Percentiles rank a stretch among this genome's conserved stretches.
Evolutionary conservation across 306 rosid genomes (phyloP).

Genomic region (Elaeagnus macrophylla): DNA sequence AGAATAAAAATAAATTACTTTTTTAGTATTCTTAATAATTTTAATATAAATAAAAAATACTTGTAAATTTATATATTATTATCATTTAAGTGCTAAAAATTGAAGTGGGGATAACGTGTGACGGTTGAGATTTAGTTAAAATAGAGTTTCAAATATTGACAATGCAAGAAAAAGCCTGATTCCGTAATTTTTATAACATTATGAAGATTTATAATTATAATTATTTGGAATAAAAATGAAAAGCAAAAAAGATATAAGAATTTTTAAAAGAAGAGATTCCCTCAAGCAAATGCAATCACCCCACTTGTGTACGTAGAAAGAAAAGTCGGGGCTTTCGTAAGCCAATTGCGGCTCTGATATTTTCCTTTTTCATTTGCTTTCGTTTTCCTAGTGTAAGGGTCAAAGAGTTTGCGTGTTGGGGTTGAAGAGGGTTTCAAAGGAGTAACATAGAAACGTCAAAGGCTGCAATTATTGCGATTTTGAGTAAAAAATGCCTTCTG

Average conservation of each 20-base stretch:
- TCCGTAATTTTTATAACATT: slow-evolving; percentile 29
- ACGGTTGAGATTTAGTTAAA: slow-evolving; percentile 49
- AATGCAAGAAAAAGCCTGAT: slow-evolving; percentile 25
- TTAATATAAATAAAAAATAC: too few relatives aligned
- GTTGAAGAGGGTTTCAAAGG: slow-evolving; percentile 32
- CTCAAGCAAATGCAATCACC: slow-evolving; percentile 33
- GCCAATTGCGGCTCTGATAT: slow-evolving; percentile 60
- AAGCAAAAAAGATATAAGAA: neutral
- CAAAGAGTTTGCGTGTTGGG: slow-evolving; percentile 88
- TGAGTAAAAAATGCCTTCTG: slow-evolving; percentile 30
- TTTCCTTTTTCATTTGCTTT: neutral
- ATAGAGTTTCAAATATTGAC: slow-evolving; percentile 77
- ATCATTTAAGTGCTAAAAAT: too few relatives aligned
- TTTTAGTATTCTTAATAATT: too few relatives aligned
- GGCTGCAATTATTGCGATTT: slow-evolving; percentile 58
- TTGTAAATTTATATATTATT: too few relatives aligned
- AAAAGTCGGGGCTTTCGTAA: slow-evolving; percentile 39
- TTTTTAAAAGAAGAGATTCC: slow-evolving; percentile 28
- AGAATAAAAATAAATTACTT: too few relatives aligned
- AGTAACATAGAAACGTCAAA: slow-evolving; percentile 55
- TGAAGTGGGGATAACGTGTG: slow-evolving; percentile 60
- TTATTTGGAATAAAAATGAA: neutral
- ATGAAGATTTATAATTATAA: neutral
- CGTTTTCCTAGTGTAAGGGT: slow-evolving; percentile 24
- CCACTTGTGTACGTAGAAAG: slow-evolving; percentile 26